These are phyloP conservation scores for Colletotrichum simmondsii DNA, from an alignment of 2,329 filamentous ascomycete species.

Conservation along the genomic window DNA sequence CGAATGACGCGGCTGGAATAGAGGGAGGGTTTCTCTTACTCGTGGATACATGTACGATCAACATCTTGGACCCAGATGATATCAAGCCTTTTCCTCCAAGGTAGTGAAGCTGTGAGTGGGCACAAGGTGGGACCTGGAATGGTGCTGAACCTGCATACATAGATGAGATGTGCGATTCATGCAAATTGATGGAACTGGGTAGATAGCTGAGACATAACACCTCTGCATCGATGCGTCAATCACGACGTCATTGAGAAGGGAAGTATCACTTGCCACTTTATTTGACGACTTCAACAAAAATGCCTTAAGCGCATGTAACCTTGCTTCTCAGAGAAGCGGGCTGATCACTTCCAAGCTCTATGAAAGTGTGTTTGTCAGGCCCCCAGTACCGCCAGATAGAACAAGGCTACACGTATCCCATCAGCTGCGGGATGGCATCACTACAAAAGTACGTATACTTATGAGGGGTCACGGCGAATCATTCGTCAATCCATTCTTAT, in stretches of 20 bases:
- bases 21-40: neutral
- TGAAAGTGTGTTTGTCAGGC: neutral
- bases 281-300: too few species aligned
- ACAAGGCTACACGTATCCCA: neutral
- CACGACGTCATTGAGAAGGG: neutral
- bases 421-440: too few species aligned
- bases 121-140: too few species aligned
- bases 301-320: too few species aligned
- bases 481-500: too few species aligned
- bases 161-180: neutral
- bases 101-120: neutral
- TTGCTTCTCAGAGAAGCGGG: neutral
- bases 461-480: too few species aligned
- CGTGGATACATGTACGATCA: too few species aligned
- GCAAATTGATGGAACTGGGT: neutral
- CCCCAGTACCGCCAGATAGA: neutral
- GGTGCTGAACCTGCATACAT: too few species aligned
- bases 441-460: too few species aligned
- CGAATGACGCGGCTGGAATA: neutral
- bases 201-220: neutral
- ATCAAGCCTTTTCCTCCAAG: neutral
- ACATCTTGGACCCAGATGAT: neutral
- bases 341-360: too few species aligned
- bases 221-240: neutral
- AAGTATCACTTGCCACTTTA: neutral